Percentiles rank a stretch among this genome's conserved stretches.
These are phyloP conservation scores for Thinopyrum elongatum DNA, from an alignment of 176 grass and related monocot genomes.

Conservation along the genomic window DNA sequence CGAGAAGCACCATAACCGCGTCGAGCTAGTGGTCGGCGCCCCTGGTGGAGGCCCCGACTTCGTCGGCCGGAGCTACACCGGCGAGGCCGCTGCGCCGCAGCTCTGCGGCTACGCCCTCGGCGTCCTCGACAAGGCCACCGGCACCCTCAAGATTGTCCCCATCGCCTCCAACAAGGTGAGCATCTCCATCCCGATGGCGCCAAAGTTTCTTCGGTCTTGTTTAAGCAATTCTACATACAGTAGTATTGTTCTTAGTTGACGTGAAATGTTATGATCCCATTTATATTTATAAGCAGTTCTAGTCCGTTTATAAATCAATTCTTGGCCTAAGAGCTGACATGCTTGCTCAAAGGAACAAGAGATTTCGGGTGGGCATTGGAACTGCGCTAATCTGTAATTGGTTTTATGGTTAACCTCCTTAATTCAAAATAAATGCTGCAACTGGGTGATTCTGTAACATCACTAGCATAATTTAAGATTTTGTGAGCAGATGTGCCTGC, in stretches of 20 bases:
- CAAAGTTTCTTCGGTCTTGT: neutral
- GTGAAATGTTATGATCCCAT: neutral
- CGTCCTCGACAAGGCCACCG: conserved; percentile 73
- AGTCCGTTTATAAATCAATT: neutral
- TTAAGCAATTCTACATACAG: too few relatives aligned
- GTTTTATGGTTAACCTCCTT: neutral
- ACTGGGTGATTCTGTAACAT: neutral
- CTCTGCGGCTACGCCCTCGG: conserved; percentile 74
- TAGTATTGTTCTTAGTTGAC: neutral
- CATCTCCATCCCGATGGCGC: neutral
- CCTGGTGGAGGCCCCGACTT: conserved; percentile 51
- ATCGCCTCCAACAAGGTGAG: conserved; percentile 72
- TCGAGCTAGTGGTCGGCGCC: conserved; percentile 65
- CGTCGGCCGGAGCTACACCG: conserved; percentile 69
- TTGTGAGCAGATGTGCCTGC: neutral
- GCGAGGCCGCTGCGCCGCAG: conserved; percentile 65
- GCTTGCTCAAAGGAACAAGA: neutral
- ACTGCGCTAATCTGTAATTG: neutral
- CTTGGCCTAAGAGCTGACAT: neutral
- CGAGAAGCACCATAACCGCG: conserved; percentile 34
- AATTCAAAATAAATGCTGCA: neutral
- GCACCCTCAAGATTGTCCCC: conserved; percentile 76
- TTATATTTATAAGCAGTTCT: neutral
- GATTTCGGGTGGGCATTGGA: neutral
- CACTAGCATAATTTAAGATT: neutral